Base-by-base conservation (phyloP, 768 basidiomycete genomes). In the Leucosporidium yakuticum region DNA sequence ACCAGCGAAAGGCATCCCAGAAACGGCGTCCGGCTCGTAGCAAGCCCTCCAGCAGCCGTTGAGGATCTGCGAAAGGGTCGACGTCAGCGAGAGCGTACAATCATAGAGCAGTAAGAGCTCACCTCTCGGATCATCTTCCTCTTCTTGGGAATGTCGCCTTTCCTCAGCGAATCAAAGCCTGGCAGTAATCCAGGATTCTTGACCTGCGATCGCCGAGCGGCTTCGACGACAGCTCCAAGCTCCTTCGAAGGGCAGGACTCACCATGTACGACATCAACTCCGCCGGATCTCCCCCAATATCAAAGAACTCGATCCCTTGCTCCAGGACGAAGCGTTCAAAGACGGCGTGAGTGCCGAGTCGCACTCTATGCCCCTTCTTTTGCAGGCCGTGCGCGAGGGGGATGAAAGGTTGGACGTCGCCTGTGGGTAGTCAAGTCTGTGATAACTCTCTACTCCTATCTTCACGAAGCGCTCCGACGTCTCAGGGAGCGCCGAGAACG, bases 221-320 rank as follows among this genome's bases (percentile, higher is more conserved):
- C 4, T 6, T 49, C 17, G 17, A 17, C 6, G 87, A 85, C 86
- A 64, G 6, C 51, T 31, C 34, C 50, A 15, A 57, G 29, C 34
- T 29, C 32, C 53, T 21, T 5, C 20, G 54, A 39, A n/a, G n/a
- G 58, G 55, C 56, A 49, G 62, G 34, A 39, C 84, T 85, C 56
- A 87, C 86, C 86, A 87, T 87, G 69, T 86, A 87, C 56, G 84
- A 84, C 86, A 87, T 87, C 17, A 87, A 77, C 63, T 85, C 84
- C 60, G 84, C 82, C 0, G 86, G 86, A 76, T 85, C 81, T 2
- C 86, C 86, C 15, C 86, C 86, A 39, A 86, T 83, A 62, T 81
- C 80, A 73, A 83, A 86, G 76, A 85, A 87, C 66, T 86, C 86
- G 8, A 87, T 77, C 1, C 82, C 83, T 20, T 80, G 77, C 1